These are phyloP conservation scores for Acanthamoeba culbertsoni DNA, from an alignment of 208 protist species.

Conservation along the genomic window DNA sequence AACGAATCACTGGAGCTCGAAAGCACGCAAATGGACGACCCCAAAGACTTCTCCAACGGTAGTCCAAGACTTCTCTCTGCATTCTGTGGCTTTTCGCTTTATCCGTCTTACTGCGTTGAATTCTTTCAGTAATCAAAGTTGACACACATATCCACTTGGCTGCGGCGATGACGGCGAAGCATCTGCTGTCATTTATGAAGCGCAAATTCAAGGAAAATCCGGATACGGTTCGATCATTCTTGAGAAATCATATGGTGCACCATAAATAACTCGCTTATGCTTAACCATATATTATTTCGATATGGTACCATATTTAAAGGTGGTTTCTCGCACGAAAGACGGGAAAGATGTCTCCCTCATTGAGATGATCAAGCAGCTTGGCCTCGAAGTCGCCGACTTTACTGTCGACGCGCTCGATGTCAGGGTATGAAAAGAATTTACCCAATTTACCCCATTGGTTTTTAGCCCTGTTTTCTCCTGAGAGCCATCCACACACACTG, in stretches of 20 bases:
- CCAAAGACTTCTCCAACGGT: conserved; percentile 80
- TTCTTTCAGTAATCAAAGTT: conserved; percentile 97
- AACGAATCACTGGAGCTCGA: conserved; percentile 89
- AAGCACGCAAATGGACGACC: conserved; percentile 88
- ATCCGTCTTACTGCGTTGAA: conserved; percentile 77
- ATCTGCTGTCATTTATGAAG: conserved; percentile 94
- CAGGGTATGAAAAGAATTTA: background rate
- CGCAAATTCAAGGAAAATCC: conserved; percentile 89
- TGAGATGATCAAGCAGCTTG: conserved; percentile 77
- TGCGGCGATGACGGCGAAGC: conserved; percentile 92
- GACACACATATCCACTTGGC: conserved; percentile 97
- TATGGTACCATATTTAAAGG: conserved; percentile 92
- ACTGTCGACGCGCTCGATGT: conserved; percentile 94
- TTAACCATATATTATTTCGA: background rate
- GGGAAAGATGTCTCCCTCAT: conserved; percentile 80
- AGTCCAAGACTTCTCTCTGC: background rate
- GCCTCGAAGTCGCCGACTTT: conserved; percentile 85
- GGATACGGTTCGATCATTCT: conserved; percentile 74
- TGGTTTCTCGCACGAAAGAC: conserved; percentile 87
- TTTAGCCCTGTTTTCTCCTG: background rate
- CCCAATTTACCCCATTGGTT: background rate
- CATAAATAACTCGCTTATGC: too few species aligned
- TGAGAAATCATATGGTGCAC: too few species aligned
- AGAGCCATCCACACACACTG: background rate
- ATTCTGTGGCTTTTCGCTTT: background rate